Evolutionary conservation across 306 rosid species (phyloP).

Genomic region (Inga laurina): DNA sequence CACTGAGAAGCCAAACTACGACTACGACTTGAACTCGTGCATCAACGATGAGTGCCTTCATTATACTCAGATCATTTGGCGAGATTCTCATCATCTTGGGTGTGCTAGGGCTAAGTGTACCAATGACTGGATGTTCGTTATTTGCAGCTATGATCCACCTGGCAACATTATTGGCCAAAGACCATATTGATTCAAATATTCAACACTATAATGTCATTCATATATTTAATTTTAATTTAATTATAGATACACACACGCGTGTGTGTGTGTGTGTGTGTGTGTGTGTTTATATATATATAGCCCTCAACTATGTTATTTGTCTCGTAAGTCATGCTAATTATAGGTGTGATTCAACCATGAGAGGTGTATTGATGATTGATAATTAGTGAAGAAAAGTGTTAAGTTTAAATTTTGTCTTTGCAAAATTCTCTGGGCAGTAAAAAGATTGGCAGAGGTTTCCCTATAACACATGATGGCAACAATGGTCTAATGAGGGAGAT

Average conservation of each 20-base stretch:
- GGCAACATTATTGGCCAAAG: conserved; percentile 55
- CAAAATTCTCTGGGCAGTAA: not conserved
- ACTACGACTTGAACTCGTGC: conserved; percentile 12
- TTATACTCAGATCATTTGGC: conserved; percentile 47
- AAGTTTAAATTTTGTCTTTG: not conserved
- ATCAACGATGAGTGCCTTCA: conserved; percentile 32
- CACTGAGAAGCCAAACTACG: conserved; percentile 34
- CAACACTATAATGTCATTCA: not conserved
- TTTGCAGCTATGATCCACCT: conserved; percentile 63
- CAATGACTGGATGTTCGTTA: conserved; percentile 45
- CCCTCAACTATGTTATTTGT: not conserved
- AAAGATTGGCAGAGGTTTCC: not conserved
- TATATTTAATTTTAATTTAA: not conserved
- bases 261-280: no score
- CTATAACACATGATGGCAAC: no score
- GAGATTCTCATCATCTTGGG: conserved; percentile 15
- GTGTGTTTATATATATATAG: not conserved
- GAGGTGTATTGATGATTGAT: not conserved
- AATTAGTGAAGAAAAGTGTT: not conserved
- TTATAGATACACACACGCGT: not conserved
- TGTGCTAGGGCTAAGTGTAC: conserved; percentile 41
- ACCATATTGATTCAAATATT: conserved; percentile 27
- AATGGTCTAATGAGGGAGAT: not conserved
- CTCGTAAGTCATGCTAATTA: not conserved
- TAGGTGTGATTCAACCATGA: not conserved